Base-by-base conservation (phyloP, 2,329 filamentous ascomycete genomes). In the Sporothrix brasiliensis region DNA sequence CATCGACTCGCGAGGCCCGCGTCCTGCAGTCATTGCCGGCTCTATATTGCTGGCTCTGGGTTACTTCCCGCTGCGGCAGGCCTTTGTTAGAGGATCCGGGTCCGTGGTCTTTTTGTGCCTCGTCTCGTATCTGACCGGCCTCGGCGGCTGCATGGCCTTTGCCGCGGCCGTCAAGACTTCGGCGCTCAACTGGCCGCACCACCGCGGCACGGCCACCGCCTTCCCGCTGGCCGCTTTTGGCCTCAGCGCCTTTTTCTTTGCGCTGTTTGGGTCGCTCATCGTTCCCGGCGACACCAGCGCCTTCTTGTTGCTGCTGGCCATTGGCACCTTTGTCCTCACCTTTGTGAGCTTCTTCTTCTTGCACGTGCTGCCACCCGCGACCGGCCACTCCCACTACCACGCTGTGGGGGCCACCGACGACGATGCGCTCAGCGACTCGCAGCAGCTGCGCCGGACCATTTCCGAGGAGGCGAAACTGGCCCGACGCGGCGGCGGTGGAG, bases 161-260 rank as follows among this genome's bases (percentile, higher is more conserved):
- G 88, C 90, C 27, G 93, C 92, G 39, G 86, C 94, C 10, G 88
- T 99, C 77, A 99, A 99, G 78, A 83, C 83, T 78, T 94, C 92
- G 66, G 94, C 94, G 11, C 86, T 95, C 74, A 97, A 97, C 80
- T 97, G 94, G 88, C 94, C 94, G 14, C 87, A 90, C 71, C 91
- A 97, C 78, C 88, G 95, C 73, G 95, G 95, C 69, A 97, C 94
- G 3, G 95, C 95, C 6, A 98, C 95, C 6, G 94, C 94, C 1
- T 95, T 98, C 76, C 94, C 95, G 6, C 81, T 98, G 70, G 92
- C 95, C 70, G 94, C 92, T 3, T 98, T 98, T 77, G 95, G 95
- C 3, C 82, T 99, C 70, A 97, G 94, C 78, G 95, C 95, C 69
- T 95, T 99, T 81, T 97, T 98, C 83, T 99, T 97, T 81, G 94